phyloP scores from a whole-genome alignment of 2,329 filamentous ascomycete species.

The Epichloe hybrida region DNA sequence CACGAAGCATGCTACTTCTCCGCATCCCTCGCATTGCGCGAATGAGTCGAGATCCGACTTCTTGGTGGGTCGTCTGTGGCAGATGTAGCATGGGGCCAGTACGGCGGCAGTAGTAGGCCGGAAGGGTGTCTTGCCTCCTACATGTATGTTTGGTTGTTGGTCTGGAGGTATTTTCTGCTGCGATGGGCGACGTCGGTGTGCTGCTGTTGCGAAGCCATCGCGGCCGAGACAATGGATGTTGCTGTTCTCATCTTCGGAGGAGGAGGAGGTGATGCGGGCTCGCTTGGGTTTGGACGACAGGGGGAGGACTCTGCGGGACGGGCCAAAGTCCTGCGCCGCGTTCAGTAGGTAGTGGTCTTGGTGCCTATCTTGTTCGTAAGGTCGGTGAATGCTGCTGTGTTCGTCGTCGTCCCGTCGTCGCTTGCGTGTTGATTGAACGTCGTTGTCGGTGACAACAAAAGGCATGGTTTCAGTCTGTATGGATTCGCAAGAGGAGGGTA shows the following conservation, averaged over 20 bases:
- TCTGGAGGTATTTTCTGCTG: slow-evolving; percentile 12
- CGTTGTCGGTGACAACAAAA: slow-evolving; percentile 16
- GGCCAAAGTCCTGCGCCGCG: slow-evolving; percentile 11
- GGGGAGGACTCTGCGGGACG: slow-evolving; percentile 17
- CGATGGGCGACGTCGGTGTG: slow-evolving; percentile 14
- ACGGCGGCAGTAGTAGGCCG: slow-evolving; percentile 12
- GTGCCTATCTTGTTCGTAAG: slow-evolving; percentile 14
- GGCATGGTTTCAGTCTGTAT: slow-evolving; percentile 17
- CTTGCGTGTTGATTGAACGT: slow-evolving; percentile 19
- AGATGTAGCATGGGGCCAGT: slow-evolving; percentile 51
- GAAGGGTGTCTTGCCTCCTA: slow-evolving; percentile 2
- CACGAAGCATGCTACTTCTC: slow-evolving; percentile 51
- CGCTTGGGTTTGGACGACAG: slow-evolving; percentile 16
- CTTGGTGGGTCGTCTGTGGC: slow-evolving; percentile 49
- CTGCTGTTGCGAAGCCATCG: slow-evolving; percentile 5
- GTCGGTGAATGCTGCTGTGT: slow-evolving; percentile 12
- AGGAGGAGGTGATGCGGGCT: slow-evolving; percentile 13
- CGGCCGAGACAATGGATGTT: slow-evolving; percentile 12
- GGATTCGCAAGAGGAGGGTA: too few species aligned
- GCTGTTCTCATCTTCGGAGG: slow-evolving; percentile 9
- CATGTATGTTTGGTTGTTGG: slow-evolving; percentile 9
- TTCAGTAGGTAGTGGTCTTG: slow-evolving; percentile 15
- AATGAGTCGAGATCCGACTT: slow-evolving; percentile 54
- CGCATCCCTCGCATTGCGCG: slow-evolving; percentile 49
- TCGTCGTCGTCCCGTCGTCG: slow-evolving; percentile 19